These are phyloP conservation scores for Sphaerostilbella broomeana DNA, from an alignment of 2,329 filamentous ascomycete species.

Conservation along the genomic window DNA sequence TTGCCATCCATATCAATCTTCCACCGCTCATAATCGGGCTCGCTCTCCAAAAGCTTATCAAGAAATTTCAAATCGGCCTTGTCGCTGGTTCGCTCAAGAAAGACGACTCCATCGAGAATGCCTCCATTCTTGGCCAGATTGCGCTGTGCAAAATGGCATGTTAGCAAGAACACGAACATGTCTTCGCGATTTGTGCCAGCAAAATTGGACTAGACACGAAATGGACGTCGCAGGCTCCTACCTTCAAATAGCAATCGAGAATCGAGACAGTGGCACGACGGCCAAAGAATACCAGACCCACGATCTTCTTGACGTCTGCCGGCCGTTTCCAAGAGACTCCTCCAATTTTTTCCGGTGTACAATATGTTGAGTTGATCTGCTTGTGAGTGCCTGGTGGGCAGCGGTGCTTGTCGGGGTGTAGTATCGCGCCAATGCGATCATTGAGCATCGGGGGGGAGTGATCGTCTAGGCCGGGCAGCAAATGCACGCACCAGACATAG, in stretches of 20 bases:
- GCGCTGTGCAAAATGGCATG: slow-evolving; percentile 22
- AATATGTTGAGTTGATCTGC: slow-evolving; percentile 7
- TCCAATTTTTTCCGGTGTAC: slow-evolving; percentile 4
- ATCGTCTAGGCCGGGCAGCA: slow-evolving; percentile 5
- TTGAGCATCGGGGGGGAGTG: not conserved
- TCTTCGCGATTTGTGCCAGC: not conserved
- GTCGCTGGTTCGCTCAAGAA: slow-evolving; percentile 36
- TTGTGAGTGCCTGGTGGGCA: slow-evolving; percentile 5
- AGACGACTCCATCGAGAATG: slow-evolving; percentile 39
- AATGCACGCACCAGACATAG: slow-evolving; percentile 12
- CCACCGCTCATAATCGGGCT: slow-evolving; percentile 32
- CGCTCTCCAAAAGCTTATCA: slow-evolving; percentile 30
- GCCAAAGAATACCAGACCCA: slow-evolving; percentile 42
- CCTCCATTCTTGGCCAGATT: slow-evolving; percentile 40
- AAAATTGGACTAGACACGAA: not conserved
- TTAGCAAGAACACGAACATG: not conserved
- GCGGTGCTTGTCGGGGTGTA: not conserved
- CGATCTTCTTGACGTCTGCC: slow-evolving; percentile 26
- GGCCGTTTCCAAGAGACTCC: slow-evolving; percentile 8
- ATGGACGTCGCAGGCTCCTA: slow-evolving; percentile 18
- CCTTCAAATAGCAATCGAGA: slow-evolving; percentile 40
- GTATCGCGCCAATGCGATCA: not conserved
- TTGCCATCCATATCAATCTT: slow-evolving; percentile 28
- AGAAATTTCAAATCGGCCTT: slow-evolving; percentile 34
- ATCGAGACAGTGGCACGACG: slow-evolving; percentile 38